phyloP scores from a whole-genome alignment of 352 stramenopile genomes.

The Phytophthora crassamura region DNA sequence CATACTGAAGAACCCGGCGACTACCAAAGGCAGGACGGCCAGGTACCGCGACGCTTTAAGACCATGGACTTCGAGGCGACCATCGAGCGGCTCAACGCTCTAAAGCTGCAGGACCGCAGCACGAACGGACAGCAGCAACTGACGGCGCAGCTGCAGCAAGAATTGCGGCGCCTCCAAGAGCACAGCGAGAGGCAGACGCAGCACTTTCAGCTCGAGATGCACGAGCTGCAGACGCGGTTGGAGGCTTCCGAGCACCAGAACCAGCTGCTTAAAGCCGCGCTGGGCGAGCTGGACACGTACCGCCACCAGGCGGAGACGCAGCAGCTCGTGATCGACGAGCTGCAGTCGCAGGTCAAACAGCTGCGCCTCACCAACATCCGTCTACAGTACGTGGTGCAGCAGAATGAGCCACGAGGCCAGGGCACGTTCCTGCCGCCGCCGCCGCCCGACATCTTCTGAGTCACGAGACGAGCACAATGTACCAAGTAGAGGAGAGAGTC shows the following conservation, averaged over 20 bases:
- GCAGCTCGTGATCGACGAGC: slow-evolving; percentile 69
- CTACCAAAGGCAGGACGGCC: slow-evolving; percentile 24
- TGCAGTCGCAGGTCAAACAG: slow-evolving; percentile 77
- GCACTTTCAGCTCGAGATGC: slow-evolving; percentile 60
- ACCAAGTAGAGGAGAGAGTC: slow-evolving; percentile 30
- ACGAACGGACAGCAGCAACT: slow-evolving; percentile 18
- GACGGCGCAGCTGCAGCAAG: slow-evolving; percentile 32
- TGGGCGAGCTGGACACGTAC: slow-evolving; percentile 53
- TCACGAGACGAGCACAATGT: slow-evolving; percentile 11
- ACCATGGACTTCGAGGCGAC: slow-evolving; percentile 68
- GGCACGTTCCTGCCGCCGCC: slow-evolving; percentile 59
- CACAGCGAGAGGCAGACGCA: slow-evolving; percentile 58
- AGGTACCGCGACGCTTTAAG: slow-evolving; percentile 12
- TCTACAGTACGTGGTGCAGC: slow-evolving; percentile 78
- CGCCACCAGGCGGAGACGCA: slow-evolving; percentile 59
- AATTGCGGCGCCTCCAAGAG: slow-evolving; percentile 55
- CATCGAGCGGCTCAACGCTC: slow-evolving; percentile 76
- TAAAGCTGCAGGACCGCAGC: slow-evolving; percentile 65
- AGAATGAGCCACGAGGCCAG: slow-evolving; percentile 57
- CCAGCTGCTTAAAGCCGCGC: slow-evolving; percentile 48
- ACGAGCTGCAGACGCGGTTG: slow-evolving; percentile 49
- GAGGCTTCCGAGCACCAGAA: slow-evolving; percentile 66
- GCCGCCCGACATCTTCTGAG: slow-evolving; percentile 76
- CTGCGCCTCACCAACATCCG: slow-evolving; percentile 72
- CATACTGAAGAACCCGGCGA: neutral